These are phyloP conservation scores for Aspergillus novoparasiticus DNA, from an alignment of 2,329 filamentous ascomycete genomes.

Conservation along the genomic window DNA sequence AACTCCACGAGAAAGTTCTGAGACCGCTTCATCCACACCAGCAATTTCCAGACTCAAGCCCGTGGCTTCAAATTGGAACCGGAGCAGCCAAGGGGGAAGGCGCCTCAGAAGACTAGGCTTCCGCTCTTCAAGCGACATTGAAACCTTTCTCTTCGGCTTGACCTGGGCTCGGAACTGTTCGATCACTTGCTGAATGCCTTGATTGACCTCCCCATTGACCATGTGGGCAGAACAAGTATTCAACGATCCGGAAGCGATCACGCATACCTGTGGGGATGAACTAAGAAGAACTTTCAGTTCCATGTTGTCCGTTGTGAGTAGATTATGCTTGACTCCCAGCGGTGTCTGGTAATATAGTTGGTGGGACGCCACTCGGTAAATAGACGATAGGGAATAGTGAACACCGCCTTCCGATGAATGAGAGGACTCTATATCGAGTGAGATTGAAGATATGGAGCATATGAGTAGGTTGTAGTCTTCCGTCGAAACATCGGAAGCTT, in stretches of 20 bases:
- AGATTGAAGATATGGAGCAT: slow-evolving; percentile 90
- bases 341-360: slow-evolving; percentile 93
- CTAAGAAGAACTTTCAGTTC: slow-evolving; percentile 85
- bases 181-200: slow-evolving; percentile 89
- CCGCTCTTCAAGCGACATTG: slow-evolving; percentile 50
- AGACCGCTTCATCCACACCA: slow-evolving; percentile 81
- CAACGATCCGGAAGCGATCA: slow-evolving; percentile 75
- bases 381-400: slow-evolving; percentile 83
- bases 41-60: slow-evolving; percentile 91
- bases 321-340: slow-evolving; percentile 77
- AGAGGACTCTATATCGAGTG: slow-evolving; percentile 91
- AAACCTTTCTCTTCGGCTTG: slow-evolving; percentile 61
- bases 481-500: slow-evolving; percentile 56
- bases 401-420: slow-evolving; percentile 81
- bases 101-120: slow-evolving; percentile 73
- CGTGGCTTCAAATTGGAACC: slow-evolving; percentile 81
- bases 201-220: slow-evolving; percentile 87
- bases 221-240: slow-evolving; percentile 89
- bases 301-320: slow-evolving; percentile 83
- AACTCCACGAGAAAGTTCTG: slow-evolving; percentile 76
- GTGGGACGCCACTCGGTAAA: slow-evolving; percentile 81
- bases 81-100: slow-evolving; percentile 80
- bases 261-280: slow-evolving; percentile 81
- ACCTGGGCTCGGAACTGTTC: slow-evolving; percentile 75
- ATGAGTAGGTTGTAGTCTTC: slow-evolving; percentile 95